Conservation (phyloP, 148 eudicot species). For the Rhododendron vialii region DNA sequence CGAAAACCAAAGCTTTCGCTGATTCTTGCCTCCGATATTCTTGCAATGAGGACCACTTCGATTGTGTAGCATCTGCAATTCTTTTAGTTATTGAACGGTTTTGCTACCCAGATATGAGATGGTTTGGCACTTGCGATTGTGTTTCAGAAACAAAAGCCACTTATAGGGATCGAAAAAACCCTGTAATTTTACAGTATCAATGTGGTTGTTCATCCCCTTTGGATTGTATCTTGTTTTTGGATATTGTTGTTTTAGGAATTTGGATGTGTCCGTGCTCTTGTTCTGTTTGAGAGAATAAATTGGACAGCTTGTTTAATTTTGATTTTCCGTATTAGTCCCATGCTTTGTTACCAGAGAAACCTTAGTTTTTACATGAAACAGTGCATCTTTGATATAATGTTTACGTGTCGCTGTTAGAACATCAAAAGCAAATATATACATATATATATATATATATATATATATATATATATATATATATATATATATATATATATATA, state of each 20-base stretch:
- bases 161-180: background rate
- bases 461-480: no score
- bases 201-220: background rate
- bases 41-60: slow-evolving; percentile 18
- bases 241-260: background rate
- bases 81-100: background rate
- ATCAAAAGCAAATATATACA: background rate
- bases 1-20: slow-evolving; percentile 1
- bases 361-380: background rate
- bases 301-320: background rate
- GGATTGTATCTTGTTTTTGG: background rate
- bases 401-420: background rate
- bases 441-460: no score
- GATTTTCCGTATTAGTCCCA: background rate
- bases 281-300: background rate
- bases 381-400: background rate
- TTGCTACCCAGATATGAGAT: background rate
- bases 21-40: slow-evolving; percentile 4
- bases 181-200: background rate
- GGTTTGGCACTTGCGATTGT: slow-evolving; percentile 2
- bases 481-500: no score
- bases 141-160: background rate
- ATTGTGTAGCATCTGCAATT: slow-evolving; percentile 7
- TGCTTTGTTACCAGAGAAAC: background rate
- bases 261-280: background rate